Evolutionary conservation across 2,329 filamentous ascomycete species (phyloP).

Genomic region (Didymella exigua): DNA sequence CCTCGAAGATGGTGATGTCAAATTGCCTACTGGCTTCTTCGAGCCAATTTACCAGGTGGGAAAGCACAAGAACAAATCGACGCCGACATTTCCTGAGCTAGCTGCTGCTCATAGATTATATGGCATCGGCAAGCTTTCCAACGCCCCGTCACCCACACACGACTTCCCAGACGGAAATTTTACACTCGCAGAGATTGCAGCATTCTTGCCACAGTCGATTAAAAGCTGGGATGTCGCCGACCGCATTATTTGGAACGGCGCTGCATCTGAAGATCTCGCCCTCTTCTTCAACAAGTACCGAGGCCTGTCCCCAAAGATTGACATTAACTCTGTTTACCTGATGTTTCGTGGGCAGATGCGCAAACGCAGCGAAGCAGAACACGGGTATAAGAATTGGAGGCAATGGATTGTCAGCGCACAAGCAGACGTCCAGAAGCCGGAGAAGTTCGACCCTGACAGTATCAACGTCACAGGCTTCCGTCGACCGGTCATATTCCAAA

Average conservation of each 20-base stretch:
- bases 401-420: slow-evolving; percentile 27
- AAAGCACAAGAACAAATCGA: background rate
- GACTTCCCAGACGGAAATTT: slow-evolving; percentile 31
- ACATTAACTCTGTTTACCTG: slow-evolving; percentile 22
- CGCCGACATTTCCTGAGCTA: background rate
- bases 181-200: slow-evolving; percentile 31
- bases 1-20: background rate
- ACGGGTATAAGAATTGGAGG: slow-evolving; percentile 7
- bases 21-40: background rate
- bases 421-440: slow-evolving; percentile 6
- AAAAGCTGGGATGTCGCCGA: slow-evolving; percentile 32
- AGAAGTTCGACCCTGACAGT: slow-evolving; percentile 16
- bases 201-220: slow-evolving; percentile 32
- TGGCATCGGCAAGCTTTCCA: slow-evolving; percentile 21
- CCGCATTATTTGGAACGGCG: slow-evolving; percentile 33
- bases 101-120: background rate
- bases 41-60: slow-evolving; percentile 13
- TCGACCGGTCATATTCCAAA: slow-evolving; percentile 1
- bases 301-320: slow-evolving; percentile 11
- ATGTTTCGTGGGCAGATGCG: slow-evolving; percentile 28
- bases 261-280: slow-evolving; percentile 3
- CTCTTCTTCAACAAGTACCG: slow-evolving; percentile 30
- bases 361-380: slow-evolving; percentile 14
- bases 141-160: slow-evolving; percentile 24
- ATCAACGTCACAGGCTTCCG: slow-evolving; percentile 28